Conservation (phyloP, 176 grass and related monocot genomes). For the Phoenix roebelenii region DNA sequence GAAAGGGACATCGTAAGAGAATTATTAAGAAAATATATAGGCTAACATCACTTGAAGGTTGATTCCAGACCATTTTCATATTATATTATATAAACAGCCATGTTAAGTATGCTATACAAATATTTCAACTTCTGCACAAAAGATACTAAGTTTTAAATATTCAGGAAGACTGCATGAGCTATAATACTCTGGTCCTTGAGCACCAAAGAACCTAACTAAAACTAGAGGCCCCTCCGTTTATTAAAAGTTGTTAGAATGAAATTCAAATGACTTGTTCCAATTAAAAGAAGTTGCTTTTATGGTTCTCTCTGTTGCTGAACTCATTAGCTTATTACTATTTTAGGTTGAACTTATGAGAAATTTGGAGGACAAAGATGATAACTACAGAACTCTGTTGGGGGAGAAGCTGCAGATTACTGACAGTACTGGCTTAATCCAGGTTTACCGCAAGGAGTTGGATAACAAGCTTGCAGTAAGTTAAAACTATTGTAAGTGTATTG, state of each 20-base stretch:
- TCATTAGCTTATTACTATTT: not conserved
- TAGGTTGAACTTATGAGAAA: constrained; percentile 77
- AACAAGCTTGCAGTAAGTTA: constrained; percentile 46
- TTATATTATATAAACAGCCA: no score
- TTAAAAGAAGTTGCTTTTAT: no score
- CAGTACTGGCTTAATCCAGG: constrained; percentile 66
- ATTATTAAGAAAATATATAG: no score
- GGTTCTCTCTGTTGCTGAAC: not conserved
- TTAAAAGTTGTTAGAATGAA: constrained; percentile 4
- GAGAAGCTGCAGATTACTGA: constrained; percentile 74
- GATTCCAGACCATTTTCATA: no score
- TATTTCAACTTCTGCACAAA: no score
- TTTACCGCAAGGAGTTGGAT: constrained; percentile 75
- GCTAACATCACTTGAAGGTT: no score
- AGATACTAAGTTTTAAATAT: no score
- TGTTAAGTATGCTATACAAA: no score
- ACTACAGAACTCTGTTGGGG: constrained; percentile 61
- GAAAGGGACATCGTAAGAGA: no score
- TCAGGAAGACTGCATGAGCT: no score
- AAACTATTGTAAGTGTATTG: constrained; percentile 19
- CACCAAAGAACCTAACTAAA: no score
- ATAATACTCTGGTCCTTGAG: no score
- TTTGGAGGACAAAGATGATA: constrained; percentile 70
- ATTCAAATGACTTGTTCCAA: not conserved
- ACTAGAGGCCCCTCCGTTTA: not conserved